These are phyloP conservation scores for Plenodomus biglobosus DNA, from an alignment of 2,329 filamentous ascomycete species.

Conservation along the genomic window DNA sequence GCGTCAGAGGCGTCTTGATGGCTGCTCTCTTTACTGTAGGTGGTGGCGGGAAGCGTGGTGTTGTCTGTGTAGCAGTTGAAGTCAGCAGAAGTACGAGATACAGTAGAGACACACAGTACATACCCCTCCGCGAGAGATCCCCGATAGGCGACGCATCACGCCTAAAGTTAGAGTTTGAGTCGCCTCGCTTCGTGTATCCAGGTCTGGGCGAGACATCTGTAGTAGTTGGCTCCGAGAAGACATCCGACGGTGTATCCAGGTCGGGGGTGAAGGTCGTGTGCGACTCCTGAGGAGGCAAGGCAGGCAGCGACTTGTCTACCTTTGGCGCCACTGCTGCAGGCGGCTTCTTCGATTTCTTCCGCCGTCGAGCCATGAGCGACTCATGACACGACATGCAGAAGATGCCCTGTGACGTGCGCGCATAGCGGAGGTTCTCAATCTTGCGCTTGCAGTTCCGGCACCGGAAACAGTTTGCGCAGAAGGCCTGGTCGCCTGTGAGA, in stretches of 20 bases:
- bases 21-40: conserved; percentile 71
- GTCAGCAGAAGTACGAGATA: not conserved
- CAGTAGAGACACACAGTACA: not conserved
- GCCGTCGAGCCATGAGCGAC: conserved; percentile 86
- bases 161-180: conserved; percentile 42
- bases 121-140: conserved; percentile 42
- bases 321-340: conserved; percentile 54
- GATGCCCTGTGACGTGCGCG: conserved; percentile 94
- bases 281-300: conserved; percentile 71
- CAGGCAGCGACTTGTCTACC: conserved; percentile 89
- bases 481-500: conserved; percentile 94
- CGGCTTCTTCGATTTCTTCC: conserved; percentile 74
- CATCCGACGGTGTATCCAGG: conserved; percentile 59
- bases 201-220: conserved; percentile 66
- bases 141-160: conserved; percentile 43
- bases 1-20: conserved; percentile 67
- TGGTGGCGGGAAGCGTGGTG: conserved; percentile 71
- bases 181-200: conserved; percentile 37
- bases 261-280: conserved; percentile 60
- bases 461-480: conserved; percentile 94
- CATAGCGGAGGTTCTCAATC: conserved; percentile 97
- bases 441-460: conserved; percentile 98
- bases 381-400: conserved; percentile 99
- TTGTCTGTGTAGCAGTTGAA: conserved; percentile 50
- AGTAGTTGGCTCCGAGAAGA: conserved; percentile 64